Evolutionary conservation across 2,329 filamentous ascomycete genomes (phyloP), one percentile per base, ranked within the genome.

Genomic region (Pyrenochaeta sp.): DNA sequence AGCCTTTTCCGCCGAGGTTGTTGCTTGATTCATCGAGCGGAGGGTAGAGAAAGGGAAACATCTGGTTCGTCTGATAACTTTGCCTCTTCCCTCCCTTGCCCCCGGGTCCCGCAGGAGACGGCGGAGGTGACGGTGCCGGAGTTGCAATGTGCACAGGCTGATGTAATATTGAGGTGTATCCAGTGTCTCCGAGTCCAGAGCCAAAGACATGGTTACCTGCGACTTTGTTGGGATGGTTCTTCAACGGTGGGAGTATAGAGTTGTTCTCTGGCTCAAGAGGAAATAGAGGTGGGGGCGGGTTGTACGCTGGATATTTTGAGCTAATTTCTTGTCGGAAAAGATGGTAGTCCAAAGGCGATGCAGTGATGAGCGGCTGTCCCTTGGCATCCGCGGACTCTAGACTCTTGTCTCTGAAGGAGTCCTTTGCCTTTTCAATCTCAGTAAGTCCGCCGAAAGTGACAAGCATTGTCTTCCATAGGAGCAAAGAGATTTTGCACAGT

Each of bases 131-230:
- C 1, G 94, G 94, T 0, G 92, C 93, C 0, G 94, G 94, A 1
- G 94, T 99, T n/a, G 94, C 94, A 59, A 99, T 99, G 69, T 99
- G 94, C 5, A 99, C 93, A 5, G 94, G 90, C 63, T 97, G 93
- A 67, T 97, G 86, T 18, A 99, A 81, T 61, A 99, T 97, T 0
- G 92, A 96, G 8, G 72, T 71, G 36, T 73, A 72, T n/a, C 65
- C 70, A 37, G 73, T 67, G n/a, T 70, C 74, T 6, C 79, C 74
- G 2, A 79, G 74, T 1, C 79, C 77, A 18, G 78, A 74, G 3
- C 78, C 72, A 78, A 50, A 86, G 11, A 71, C 83, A 42, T 71
- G 64, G 31, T 71, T 69, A 77, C 82, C 72, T 45, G 57, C 68
- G 43, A 61, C 69, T 48, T 62, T 77, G 61, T 81, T 84, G 1